These are phyloP conservation scores for Sanghuangporus weigelae DNA, from an alignment of 1,284 basidiomycete species.

Conservation along the genomic window DNA sequence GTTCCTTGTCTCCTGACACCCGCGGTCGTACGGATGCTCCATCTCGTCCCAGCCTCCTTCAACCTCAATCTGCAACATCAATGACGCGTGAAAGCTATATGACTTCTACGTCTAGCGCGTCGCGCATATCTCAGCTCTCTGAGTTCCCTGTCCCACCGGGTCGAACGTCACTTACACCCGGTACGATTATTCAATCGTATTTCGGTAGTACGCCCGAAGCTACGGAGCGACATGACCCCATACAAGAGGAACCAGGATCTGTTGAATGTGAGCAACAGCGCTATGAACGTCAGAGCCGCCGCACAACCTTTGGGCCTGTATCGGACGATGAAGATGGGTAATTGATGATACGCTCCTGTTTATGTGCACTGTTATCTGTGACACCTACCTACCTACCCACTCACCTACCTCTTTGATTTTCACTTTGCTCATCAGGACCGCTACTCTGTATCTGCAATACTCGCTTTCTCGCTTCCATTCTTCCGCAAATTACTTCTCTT, in stretches of 20 bases:
- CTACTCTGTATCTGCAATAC: background rate
- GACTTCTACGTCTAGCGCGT: slow-evolving; percentile 53
- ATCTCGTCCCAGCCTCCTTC: slow-evolving; percentile 32
- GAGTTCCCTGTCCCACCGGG: slow-evolving; percentile 65
- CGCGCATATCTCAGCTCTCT: slow-evolving; percentile 65
- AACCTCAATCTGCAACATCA: slow-evolving; percentile 34
- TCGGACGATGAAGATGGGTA: slow-evolving; percentile 19
- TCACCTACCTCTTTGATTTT: background rate
- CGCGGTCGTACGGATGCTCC: background rate
- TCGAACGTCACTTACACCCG: slow-evolving; percentile 24
- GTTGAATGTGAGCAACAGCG: background rate
- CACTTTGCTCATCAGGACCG: background rate
- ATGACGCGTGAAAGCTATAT: slow-evolving; percentile 57
- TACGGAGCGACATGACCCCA: slow-evolving; percentile 6
- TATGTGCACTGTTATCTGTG: slow-evolving; percentile 1
- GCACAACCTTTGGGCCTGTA: slow-evolving; percentile 29
- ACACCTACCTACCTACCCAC: background rate
- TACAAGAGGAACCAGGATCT: background rate
- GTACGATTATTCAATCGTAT: slow-evolving; percentile 41
- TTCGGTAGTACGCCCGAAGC: slow-evolving; percentile 28
- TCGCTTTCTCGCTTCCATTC: background rate
- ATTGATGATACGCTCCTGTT: background rate
- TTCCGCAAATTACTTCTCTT: background rate
- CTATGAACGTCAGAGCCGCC: slow-evolving; percentile 19
- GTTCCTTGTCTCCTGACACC: background rate